These are phyloP conservation scores for Pseudohalonectria lignicola DNA, from an alignment of 2,329 filamentous ascomycete genomes.

Conservation along the genomic window DNA sequence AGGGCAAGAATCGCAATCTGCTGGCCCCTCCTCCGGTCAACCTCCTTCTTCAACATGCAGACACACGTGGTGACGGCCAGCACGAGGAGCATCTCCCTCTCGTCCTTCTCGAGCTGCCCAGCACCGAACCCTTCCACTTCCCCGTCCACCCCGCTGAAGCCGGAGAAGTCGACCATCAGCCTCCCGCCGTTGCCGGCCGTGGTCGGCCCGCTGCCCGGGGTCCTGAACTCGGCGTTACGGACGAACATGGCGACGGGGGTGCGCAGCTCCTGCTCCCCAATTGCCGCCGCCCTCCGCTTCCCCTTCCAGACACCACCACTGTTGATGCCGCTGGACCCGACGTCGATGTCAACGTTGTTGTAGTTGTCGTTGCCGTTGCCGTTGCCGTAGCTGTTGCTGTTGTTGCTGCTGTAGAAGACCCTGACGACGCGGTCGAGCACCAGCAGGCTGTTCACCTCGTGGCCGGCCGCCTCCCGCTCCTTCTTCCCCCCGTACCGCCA, in stretches of 20 bases:
- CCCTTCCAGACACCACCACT: neutral
- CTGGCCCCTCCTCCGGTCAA: slow-evolving; percentile 42
- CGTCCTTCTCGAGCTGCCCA: slow-evolving; percentile 13
- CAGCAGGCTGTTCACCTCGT: slow-evolving; percentile 27
- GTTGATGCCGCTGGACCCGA: neutral
- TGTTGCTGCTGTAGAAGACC: neutral
- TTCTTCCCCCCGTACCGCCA: slow-evolving; percentile 42
- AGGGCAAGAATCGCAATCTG: slow-evolving; percentile 28
- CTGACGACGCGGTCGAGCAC: slow-evolving; percentile 37
- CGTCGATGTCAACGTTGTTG: neutral
- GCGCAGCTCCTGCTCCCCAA: slow-evolving; percentile 18
- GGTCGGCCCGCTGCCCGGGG: slow-evolving; percentile 21
- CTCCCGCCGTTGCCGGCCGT: slow-evolving; percentile 40
- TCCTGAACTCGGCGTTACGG: slow-evolving; percentile 26
- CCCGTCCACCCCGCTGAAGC: slow-evolving; percentile 22
- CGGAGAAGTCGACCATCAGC: slow-evolving; percentile 28
- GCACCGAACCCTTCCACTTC: slow-evolving; percentile 12
- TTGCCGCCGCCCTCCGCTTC: slow-evolving; percentile 4
- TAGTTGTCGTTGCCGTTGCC: neutral
- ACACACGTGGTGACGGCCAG: slow-evolving; percentile 45
- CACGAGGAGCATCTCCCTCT: slow-evolving; percentile 30
- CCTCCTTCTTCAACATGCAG: slow-evolving; percentile 54
- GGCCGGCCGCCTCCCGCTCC: slow-evolving; percentile 31
- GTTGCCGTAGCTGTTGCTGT: neutral
- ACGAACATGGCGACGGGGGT: slow-evolving; percentile 29